phyloP scores from a whole-genome alignment of 306 rosid genomes.

The Trifolium dubium region DNA sequence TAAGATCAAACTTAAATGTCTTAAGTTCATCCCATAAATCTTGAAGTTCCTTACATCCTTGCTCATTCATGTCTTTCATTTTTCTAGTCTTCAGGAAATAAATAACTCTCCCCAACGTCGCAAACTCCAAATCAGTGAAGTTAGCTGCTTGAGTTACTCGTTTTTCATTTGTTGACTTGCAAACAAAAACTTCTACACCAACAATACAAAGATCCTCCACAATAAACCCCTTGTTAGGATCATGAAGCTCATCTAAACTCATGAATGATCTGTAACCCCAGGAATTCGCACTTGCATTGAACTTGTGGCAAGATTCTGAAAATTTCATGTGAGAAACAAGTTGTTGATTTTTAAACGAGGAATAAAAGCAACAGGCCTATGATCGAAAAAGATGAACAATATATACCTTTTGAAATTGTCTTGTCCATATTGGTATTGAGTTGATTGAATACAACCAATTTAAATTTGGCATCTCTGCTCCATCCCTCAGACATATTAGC shows the following conservation, averaged over 20 bases:
- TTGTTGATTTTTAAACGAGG: neutral
- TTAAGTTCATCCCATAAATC: slow-evolving; percentile 41
- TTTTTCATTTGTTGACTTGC: neutral
- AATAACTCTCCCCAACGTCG: slow-evolving; percentile 1
- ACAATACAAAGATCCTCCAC: neutral
- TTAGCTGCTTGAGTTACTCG: neutral
- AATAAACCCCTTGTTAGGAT: slow-evolving; percentile 6
- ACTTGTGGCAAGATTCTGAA: neutral
- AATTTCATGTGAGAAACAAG: neutral
- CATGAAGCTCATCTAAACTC: neutral
- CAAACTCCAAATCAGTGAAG: slow-evolving; percentile 14
- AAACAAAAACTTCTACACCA: neutral
- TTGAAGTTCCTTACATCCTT: slow-evolving; percentile 1
- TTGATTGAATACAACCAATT: neutral
- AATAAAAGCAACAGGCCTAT: neutral
- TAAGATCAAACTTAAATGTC: slow-evolving; percentile 32
- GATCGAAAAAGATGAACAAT: neutral
- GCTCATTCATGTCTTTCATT: neutral
- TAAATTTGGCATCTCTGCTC: neutral
- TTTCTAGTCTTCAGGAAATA: slow-evolving; percentile 27
- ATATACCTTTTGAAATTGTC: neutral
- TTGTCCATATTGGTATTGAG: neutral
- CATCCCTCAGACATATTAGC: slow-evolving; percentile 2
- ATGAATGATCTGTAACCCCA: neutral
- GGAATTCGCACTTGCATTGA: too few species aligned